phyloP scores from a whole-genome alignment of 345 rosid species.

The Lepidium aucheri region DNA sequence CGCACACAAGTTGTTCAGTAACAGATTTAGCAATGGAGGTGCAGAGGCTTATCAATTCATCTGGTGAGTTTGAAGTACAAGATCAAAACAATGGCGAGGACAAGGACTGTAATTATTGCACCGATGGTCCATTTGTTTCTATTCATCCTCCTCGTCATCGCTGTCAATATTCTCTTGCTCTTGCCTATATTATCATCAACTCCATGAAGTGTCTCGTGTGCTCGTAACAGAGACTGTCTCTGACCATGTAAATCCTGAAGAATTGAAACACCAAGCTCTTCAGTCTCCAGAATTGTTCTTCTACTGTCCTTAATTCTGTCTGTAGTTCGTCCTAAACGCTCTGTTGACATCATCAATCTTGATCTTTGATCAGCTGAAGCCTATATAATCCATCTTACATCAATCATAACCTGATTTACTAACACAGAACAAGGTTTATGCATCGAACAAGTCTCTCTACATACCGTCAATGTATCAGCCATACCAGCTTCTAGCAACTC shows the following conservation, averaged over 20 bases:
- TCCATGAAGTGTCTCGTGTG: conserved; percentile 77
- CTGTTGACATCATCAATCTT: conserved; percentile 70
- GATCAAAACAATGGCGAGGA: conserved; percentile 43
- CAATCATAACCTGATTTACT: not conserved
- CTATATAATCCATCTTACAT: conserved; percentile 22
- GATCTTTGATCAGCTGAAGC: conserved; percentile 83
- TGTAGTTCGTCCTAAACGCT: conserved; percentile 44
- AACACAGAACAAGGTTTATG: not conserved
- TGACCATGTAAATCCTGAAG: conserved; percentile 87
- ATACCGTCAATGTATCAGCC: conserved; percentile 53
- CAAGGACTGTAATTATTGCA: conserved; percentile 42
- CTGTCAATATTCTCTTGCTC: conserved; percentile 68
- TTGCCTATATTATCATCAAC: conserved; percentile 75
- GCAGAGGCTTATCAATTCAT: not conserved
- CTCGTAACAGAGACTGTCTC: conserved; percentile 65
- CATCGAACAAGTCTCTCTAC: not conserved
- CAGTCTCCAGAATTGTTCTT: conserved; percentile 83
- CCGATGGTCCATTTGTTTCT: conserved; percentile 79
- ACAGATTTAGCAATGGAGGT: not conserved
- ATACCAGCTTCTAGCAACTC: conserved; percentile 68
- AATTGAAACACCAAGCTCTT: conserved; percentile 92
- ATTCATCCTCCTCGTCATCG: conserved; percentile 67
- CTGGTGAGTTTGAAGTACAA: conserved; percentile 68
- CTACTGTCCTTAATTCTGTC: conserved; percentile 73
- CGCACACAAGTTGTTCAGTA: not conserved